Conservation (phyloP, 192 early-diverging fungal genomes). For the Mortierella alpina region DNA sequence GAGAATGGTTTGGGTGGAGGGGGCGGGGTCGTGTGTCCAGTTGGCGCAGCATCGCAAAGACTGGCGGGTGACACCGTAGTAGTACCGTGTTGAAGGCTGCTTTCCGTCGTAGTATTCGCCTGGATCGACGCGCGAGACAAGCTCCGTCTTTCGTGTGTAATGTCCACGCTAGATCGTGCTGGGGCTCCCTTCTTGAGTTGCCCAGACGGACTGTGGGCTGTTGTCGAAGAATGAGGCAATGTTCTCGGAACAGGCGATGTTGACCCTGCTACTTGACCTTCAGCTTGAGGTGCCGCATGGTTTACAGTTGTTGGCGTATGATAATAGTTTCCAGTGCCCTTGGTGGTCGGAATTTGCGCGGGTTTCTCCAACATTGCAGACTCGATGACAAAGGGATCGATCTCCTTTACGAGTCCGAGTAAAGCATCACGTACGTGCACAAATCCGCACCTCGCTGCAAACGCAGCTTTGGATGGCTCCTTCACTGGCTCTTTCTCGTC, state of each 20-base stretch:
- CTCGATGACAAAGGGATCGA: conserved; percentile 54
- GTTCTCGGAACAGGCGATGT: neutral
- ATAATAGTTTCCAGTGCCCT: neutral
- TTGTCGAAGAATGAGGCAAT: neutral
- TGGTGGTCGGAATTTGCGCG: neutral
- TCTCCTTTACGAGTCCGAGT: conserved; percentile 54
- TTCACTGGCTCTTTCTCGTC: conserved; percentile 8
- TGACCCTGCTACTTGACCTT: too few relatives aligned
- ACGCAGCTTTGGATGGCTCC: conserved; percentile 39
- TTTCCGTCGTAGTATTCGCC: neutral
- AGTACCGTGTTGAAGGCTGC: neutral
- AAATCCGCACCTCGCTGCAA: conserved; percentile 59
- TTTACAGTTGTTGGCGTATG: neutral
- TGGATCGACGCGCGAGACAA: conserved; percentile 15
- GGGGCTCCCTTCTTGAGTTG: neutral
- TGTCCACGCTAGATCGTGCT: conserved; percentile 5
- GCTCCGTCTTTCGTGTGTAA: neutral
- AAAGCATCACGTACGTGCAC: conserved; percentile 67
- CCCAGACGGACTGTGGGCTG: neutral
- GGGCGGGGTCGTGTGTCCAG: conserved; percentile 2
- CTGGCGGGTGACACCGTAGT: neutral
- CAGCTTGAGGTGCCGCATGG: neutral
- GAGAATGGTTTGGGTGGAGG: conserved; percentile 42
- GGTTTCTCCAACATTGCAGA: conserved; percentile 22
- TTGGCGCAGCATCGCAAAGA: neutral